Base-by-base conservation (phyloP, 371 early-diverging fungal genomes). In the Mortierella sp. region DNA sequence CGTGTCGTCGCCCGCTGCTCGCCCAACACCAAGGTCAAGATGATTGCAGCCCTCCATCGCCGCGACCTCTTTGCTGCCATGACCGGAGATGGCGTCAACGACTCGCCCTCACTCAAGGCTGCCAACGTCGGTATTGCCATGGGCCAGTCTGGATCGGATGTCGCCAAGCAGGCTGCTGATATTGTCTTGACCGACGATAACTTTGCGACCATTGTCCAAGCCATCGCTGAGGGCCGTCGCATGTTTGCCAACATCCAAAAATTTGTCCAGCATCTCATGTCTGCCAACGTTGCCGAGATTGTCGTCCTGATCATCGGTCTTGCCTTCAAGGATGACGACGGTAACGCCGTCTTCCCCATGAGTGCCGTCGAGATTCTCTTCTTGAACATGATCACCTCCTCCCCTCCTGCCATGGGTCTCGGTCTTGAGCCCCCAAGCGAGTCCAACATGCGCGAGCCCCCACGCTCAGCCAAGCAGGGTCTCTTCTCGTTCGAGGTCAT, bases 11-110 rank as follows among this genome's bases (percentile, higher is more conserved):
- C 98, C 0, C 93, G 99, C 43, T 96, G 96, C 37, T 92, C 94
- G 8, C 98, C 99, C 22, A 96, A 97, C 80, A 97, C 97, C 79
- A 99, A 99, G 86, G 92, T 97, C 71, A 97, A 96, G 88, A 96
- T 99, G 89, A 96, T 99, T 64, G 91, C 94, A 84, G 96, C 97
- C 0, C 88, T 99, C 70, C 97, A 99, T 86, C 88, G 91, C 19
- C 91, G 93, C 37, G 88, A 89, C 39, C 87, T 88, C 64, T 88
- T 90, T 64, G 89, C 87, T 68, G 91, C 89, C 74, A 92, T 93
- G 94, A 95, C 95, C 6, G 98, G 98, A 66, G 94, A 97, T 86
- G 94, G 98, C 86, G 93, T 97, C 44, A 97, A 95, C 79, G 98
- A 98, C 86, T 93, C 95, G 1, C 96, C 95, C n/a, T 94, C 95